Conservation (phyloP, 1,284 basidiomycete species). For the Puccinia coronata region DNA sequence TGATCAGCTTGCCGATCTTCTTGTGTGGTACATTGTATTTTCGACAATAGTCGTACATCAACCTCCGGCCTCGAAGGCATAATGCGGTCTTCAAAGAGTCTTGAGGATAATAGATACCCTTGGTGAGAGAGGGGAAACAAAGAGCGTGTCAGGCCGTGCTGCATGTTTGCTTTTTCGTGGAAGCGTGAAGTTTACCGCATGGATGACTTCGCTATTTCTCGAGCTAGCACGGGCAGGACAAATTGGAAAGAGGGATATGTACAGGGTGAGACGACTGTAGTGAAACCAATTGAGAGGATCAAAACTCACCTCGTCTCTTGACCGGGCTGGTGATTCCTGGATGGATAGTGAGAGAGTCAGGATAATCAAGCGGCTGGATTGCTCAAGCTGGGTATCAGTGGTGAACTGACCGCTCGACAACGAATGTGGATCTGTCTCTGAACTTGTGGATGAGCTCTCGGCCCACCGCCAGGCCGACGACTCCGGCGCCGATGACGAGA, state of each 20-base stretch:
- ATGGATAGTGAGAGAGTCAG: not conserved
- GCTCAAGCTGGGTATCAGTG: slow-evolving; percentile 51
- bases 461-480: slow-evolving; percentile 77
- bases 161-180: too few relatives aligned
- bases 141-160: too few relatives aligned
- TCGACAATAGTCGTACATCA: slow-evolving; percentile 78
- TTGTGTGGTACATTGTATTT: slow-evolving; percentile 69
- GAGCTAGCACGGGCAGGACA: slow-evolving; percentile 64
- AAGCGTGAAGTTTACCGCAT: slow-evolving; percentile 65
- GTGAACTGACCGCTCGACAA: slow-evolving; percentile 74
- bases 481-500: slow-evolving; percentile 86
- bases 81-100: slow-evolving; percentile 81
- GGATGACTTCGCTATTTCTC: slow-evolving; percentile 93
- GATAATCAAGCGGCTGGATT: not conserved
- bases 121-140: not conserved
- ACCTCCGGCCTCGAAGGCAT: slow-evolving; percentile 80
- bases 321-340: slow-evolving; percentile 60
- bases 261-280: not conserved
- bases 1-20: slow-evolving; percentile 72
- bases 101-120: slow-evolving; percentile 69
- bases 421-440: slow-evolving; percentile 73
- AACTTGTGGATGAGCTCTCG: slow-evolving; percentile 71
- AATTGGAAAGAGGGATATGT: not conserved
- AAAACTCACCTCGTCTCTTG: slow-evolving; percentile 76
- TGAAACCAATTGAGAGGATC: not conserved